phyloP scores from a whole-genome alignment of 2,329 filamentous ascomycete species.

The Hymenoscyphus fraxineus region DNA sequence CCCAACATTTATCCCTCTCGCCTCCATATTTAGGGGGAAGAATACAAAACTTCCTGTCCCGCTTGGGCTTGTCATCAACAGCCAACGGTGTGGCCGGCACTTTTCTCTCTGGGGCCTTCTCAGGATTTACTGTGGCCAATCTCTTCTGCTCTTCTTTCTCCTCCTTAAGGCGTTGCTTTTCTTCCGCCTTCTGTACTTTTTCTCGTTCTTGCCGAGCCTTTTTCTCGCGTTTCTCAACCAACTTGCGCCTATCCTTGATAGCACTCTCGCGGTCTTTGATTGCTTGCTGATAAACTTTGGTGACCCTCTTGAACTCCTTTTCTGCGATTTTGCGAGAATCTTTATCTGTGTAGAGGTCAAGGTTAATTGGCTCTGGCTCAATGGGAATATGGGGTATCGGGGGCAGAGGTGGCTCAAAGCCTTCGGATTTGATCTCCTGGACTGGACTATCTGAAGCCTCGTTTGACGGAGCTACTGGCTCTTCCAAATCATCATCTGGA shows the following conservation, averaged over 20 bases:
- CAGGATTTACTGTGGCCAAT: slow-evolving; percentile 23
- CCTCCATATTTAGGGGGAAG: slow-evolving; percentile 56
- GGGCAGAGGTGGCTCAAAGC: slow-evolving; percentile 42
- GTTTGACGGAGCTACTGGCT: neutral
- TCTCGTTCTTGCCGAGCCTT: slow-evolving; percentile 40
- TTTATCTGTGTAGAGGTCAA: slow-evolving; percentile 58
- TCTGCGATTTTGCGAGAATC: slow-evolving; percentile 64
- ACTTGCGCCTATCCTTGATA: slow-evolving; percentile 59
- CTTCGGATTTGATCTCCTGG: slow-evolving; percentile 14
- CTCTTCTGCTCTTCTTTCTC: slow-evolving; percentile 33
- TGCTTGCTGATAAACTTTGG: slow-evolving; percentile 63
- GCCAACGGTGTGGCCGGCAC: slow-evolving; percentile 16
- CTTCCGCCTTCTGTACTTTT: slow-evolving; percentile 35
- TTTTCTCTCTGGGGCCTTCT: slow-evolving; percentile 15
- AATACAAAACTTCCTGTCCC: slow-evolving; percentile 68
- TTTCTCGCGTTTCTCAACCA: slow-evolving; percentile 49
- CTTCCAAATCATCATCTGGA: slow-evolving; percentile 28
- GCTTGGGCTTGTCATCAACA: slow-evolving; percentile 30
- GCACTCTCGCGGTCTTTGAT: slow-evolving; percentile 64
- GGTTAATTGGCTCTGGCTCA: slow-evolving; percentile 53
- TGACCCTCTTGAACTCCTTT: slow-evolving; percentile 59
- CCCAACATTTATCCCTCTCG: slow-evolving; percentile 66
- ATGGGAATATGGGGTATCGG: slow-evolving; percentile 49
- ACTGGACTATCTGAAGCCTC: slow-evolving; percentile 10
- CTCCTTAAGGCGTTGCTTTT: slow-evolving; percentile 33